A percentile compares a stretch with the other conserved stretches of the same genome.
phyloP scores from a whole-genome alignment of 768 basidiomycete species.

The Rhodosporidiobolus odoratus region DNA sequence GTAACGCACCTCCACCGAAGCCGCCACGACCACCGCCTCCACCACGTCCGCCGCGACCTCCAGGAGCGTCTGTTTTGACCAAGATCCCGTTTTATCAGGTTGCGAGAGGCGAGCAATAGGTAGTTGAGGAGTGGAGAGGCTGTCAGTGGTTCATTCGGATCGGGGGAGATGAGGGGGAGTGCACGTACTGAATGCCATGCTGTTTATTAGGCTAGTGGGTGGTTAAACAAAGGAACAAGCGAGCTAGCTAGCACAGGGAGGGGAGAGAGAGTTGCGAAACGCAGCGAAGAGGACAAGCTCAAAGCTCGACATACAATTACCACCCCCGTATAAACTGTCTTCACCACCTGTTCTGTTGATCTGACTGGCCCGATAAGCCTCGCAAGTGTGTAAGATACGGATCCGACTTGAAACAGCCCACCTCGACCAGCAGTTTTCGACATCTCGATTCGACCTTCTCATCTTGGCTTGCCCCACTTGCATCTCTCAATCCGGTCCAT shows the following conservation, averaged over 20 bases:
- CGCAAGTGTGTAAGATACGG: too few relatives aligned
- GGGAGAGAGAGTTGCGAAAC: not conserved
- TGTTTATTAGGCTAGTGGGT: not conserved
- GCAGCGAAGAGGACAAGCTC: not conserved
- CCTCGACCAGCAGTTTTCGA: not conserved
- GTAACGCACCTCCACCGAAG: conserved; percentile 7
- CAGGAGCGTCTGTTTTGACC: conserved; percentile 11
- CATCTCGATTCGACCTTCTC: not conserved
- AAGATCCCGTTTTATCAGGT: not conserved
- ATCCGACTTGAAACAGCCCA: too few relatives aligned
- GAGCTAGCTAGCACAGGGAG: too few relatives aligned
- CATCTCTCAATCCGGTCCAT: not conserved
- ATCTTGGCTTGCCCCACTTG: not conserved
- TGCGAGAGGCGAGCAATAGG: not conserved
- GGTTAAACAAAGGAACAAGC: not conserved
- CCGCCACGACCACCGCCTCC: not conserved
- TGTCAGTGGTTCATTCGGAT: not conserved
- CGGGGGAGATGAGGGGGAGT: not conserved
- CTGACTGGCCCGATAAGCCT: too few relatives aligned
- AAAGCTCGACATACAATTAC: not conserved
- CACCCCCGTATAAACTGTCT: not conserved
- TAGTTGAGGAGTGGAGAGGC: not conserved
- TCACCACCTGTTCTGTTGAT: too few relatives aligned
- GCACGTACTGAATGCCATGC: conserved; percentile 34
- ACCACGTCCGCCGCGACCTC: conserved; percentile 10